Evolutionary conservation across 2,329 filamentous ascomycete species (phyloP), one percentile per base, ranked within the genome.

Genomic region (Diaporthe destruens): DNA sequence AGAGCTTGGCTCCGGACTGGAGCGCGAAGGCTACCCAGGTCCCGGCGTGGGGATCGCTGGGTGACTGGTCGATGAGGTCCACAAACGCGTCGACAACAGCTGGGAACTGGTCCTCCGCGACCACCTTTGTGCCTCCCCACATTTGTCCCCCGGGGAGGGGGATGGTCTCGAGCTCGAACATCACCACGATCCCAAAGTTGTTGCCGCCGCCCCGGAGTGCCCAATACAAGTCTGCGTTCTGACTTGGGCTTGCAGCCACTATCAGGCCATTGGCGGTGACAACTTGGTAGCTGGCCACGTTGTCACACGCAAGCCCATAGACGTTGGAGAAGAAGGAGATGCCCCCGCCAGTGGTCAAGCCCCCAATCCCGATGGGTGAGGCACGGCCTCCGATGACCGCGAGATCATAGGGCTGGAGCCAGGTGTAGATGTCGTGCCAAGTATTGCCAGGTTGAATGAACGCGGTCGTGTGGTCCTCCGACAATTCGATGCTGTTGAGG

Each of bases 171-270:
- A 87, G 77, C 29, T 84, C 81, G 78, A 90, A 84, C 12, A 85
- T 85, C 12, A 84, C 81, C 6, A 90, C 86, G 5, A 91, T 81
- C n/a, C 85, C 89, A 74, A 88, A 90, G 59, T 85, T 90, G 44
- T 87, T 87, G 2, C 88, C 87, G 3, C 87, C 86, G 23, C 88
- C 87, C 49, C 83, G 82, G 1, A 90, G 81, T 2, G 88, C 89
- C 86, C 87, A 90, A 79, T 87, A 90, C 1, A 91, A 81, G 70
- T 90, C 88, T 0, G 81, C 72, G 71, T 89, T 82, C 25, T 84
- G 75, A 2, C 79, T 78, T 4, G 77, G 78, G 7, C 80, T 84
- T 3, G 85, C 87, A 2, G 80, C 82, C 1, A 87, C 75, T 23
- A 86, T 77, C 18, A 80, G 74, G 1, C 88, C 87, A 36, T 79